These are phyloP conservation scores for Penicillium steckii DNA, from an alignment of 495 filamentous ascomycete genomes.

Conservation along the genomic window DNA sequence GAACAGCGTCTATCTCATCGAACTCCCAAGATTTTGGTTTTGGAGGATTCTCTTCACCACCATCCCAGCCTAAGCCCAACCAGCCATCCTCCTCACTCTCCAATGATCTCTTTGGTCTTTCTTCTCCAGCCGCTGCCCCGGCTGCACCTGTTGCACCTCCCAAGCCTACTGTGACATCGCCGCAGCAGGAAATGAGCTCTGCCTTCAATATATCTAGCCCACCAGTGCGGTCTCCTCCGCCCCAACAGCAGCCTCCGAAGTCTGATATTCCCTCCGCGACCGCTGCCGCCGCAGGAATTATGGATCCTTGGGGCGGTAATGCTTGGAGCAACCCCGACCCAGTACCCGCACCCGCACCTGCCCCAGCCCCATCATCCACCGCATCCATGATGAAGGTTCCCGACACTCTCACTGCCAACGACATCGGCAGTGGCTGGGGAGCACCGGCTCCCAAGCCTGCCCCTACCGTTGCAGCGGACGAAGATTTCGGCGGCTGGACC, in stretches of 20 bases:
- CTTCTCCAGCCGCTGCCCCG: slow-evolving; percentile 50
- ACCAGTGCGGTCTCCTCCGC: slow-evolving; percentile 43
- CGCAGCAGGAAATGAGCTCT: slow-evolving; percentile 53
- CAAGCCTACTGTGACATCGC: slow-evolving; percentile 35
- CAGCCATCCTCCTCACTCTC: slow-evolving; percentile 46
- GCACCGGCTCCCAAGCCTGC: slow-evolving; percentile 41
- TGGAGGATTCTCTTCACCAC: slow-evolving; percentile 39
- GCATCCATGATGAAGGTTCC: slow-evolving; percentile 50
- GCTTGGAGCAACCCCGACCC: slow-evolving; percentile 52
- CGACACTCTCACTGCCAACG: slow-evolving; percentile 44
- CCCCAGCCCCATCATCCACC: slow-evolving; percentile 9
- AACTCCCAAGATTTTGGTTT: slow-evolving; percentile 56
- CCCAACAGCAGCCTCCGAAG: slow-evolving; percentile 21
- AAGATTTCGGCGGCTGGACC: slow-evolving; percentile 94
- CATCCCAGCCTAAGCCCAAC: slow-evolving; percentile 39
- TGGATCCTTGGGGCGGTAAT: slow-evolving; percentile 51
- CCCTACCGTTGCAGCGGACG: slow-evolving; percentile 73
- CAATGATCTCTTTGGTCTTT: slow-evolving; percentile 80
- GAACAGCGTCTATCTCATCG: slow-evolving; percentile 43
- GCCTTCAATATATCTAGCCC: slow-evolving; percentile 76
- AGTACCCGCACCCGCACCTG: slow-evolving; percentile 25
- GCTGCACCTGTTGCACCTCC: slow-evolving; percentile 43
- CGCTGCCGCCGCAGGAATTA: slow-evolving; percentile 31
- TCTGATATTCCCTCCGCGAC: slow-evolving; percentile 32
- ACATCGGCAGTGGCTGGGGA: slow-evolving; percentile 59